Evolutionary conservation across 495 filamentous ascomycete species (phyloP), one percentile per base, ranked within the genome.

Genomic region (Tricharina praecox): DNA sequence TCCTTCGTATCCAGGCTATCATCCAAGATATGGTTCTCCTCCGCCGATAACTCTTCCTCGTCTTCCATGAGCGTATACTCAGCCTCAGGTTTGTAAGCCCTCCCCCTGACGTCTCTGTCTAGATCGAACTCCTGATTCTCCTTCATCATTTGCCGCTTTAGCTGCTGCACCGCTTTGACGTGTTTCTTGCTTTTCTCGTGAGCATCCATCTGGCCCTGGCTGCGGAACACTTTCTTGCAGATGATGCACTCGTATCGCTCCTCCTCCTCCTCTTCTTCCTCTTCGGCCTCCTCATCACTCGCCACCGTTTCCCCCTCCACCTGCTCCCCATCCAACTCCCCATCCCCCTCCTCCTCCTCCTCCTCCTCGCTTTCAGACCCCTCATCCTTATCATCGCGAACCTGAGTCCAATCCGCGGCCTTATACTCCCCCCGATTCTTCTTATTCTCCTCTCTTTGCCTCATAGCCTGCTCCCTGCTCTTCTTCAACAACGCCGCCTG

Each of bases 141-240:
- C 53, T 76, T 73, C 53, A 67, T 71, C 88, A 99, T 95, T 62
- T 88, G 77, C 55, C 76, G 69, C 54, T 73, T 75, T 28, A 99
- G 62, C 51, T 84, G 73, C 50, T 84, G 76, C 3, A 93, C 72
- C 2, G 82, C 81, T 59, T 92, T 94, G 36, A 76, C 56, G 58
- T 99, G 90, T 60, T 95, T 96, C 60, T 93, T 96, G 67, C 86
- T 94, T 63, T 79, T 82, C 65, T 96, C 88, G 57, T 99, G 90
- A n/a, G 81, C 76, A 59, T 87, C 77, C 50, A 77, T 88, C 54
- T 95, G 90, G 53, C 81, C 82, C 58, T 93, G 79, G 48, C 85
- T 94, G 61, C 92, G 93, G 69, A 96, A 99, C 2, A 55, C 79
- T 65, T 99, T 99, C 56, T 75, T 72, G 60, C 90, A 99, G 18